Evolutionary conservation across 2,329 filamentous ascomycete genomes (phyloP).

Genomic region (Bipolaris victoriae): DNA sequence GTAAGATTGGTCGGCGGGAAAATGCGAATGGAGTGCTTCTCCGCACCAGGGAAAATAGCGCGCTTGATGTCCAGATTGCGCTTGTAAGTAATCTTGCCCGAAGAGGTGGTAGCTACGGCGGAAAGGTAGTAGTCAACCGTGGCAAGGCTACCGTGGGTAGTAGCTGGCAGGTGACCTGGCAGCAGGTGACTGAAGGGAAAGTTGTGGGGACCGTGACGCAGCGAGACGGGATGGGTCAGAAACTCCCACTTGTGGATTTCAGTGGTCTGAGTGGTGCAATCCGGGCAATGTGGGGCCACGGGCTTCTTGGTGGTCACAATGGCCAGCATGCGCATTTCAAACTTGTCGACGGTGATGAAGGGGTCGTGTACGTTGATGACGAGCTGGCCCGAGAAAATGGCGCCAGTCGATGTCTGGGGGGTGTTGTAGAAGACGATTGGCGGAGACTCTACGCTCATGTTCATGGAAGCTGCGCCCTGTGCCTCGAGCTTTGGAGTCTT

Average conservation of each 20-base stretch:
- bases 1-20: slow-evolving; percentile 97
- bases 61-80: slow-evolving; percentile 77
- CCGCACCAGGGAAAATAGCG: slow-evolving; percentile 76
- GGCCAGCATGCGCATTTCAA: slow-evolving; percentile 74
- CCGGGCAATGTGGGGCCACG: slow-evolving; percentile 76
- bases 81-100: slow-evolving; percentile 67
- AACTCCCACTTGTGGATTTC: slow-evolving; percentile 83
- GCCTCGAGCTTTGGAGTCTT: slow-evolving; percentile 47
- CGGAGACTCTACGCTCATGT: slow-evolving; percentile 79
- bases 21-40: slow-evolving; percentile 89
- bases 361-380: slow-evolving; percentile 72
- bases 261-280: slow-evolving; percentile 74
- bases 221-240: slow-evolving; percentile 50
- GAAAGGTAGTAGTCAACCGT: slow-evolving; percentile 77
- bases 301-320: slow-evolving; percentile 80
- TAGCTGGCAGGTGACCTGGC: slow-evolving; percentile 83
- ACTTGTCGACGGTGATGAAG: slow-evolving; percentile 70
- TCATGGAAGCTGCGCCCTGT: slow-evolving; percentile 58
- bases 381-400: slow-evolving; percentile 83
- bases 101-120: slow-evolving; percentile 59
- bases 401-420: slow-evolving; percentile 77
- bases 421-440: slow-evolving; percentile 83
- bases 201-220: slow-evolving; percentile 66
- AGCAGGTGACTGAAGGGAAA: slow-evolving; percentile 92
- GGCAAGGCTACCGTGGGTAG: slow-evolving; percentile 74